Evolutionary conservation across 2,329 filamentous ascomycete genomes (phyloP).

Genomic region (Herpotrichia juniperi): DNA sequence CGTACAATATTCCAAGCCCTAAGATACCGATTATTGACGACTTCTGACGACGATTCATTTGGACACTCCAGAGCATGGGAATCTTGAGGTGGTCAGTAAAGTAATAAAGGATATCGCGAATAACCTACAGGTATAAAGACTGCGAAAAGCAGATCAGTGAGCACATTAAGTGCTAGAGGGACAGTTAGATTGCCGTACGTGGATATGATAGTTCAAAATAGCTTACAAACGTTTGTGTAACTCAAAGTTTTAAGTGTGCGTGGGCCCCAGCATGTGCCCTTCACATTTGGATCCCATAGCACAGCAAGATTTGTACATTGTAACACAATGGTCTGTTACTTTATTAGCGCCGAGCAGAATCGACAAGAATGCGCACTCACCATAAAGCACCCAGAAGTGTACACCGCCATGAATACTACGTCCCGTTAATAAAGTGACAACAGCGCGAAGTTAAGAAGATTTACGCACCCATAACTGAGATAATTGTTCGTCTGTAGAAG

Average conservation of each 20-base stretch:
- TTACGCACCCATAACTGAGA: constrained; percentile 50
- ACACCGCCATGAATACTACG: constrained; percentile 51
- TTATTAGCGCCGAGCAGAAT: not conserved
- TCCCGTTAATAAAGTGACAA: not conserved
- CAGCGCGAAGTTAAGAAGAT: constrained; percentile 4
- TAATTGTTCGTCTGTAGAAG: constrained; percentile 51
- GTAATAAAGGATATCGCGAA: not conserved
- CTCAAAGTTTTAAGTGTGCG: constrained; percentile 50
- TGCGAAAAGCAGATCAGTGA: constrained; percentile 51
- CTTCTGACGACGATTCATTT: constrained; percentile 51
- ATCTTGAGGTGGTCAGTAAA: constrained; percentile 16
- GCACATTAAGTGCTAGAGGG: constrained; percentile 41
- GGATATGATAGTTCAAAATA: too few relatives aligned
- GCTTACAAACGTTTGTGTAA: constrained; percentile 52
- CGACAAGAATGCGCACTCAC: constrained; percentile 8
- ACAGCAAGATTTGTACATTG: constrained; percentile 56
- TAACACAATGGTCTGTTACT: constrained; percentile 49
- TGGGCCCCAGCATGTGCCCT: constrained; percentile 51
- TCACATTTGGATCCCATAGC: constrained; percentile 52
- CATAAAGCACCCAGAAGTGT: constrained; percentile 53
- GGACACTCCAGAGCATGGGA: constrained; percentile 37
- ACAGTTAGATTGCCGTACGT: not conserved
- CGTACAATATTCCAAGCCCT: constrained; percentile 52
- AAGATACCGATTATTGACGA: constrained; percentile 50
- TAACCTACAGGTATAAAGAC: constrained; percentile 41